These are phyloP conservation scores for Saccharomycopsis vini DNA, from an alignment of 805 yeast species.

Conservation along the genomic window DNA sequence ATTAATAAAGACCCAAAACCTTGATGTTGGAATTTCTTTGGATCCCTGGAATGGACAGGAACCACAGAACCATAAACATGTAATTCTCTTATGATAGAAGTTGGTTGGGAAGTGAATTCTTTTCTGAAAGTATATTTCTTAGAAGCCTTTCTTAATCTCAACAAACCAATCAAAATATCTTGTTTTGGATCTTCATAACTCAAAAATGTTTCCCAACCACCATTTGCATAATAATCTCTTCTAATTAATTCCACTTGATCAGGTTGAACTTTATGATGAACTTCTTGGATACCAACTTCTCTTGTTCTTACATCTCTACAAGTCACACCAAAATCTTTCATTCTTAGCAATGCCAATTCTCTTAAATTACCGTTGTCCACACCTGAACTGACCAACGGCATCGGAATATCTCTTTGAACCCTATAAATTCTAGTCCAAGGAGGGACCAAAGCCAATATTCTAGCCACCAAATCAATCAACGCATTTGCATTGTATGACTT, in stretches of 20 bases:
- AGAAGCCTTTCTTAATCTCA: slow-evolving; percentile 81
- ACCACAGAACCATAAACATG: slow-evolving; percentile 98
- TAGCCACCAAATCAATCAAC: slow-evolving; percentile 86
- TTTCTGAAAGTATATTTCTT: slow-evolving; percentile 85
- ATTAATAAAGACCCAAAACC: slow-evolving; percentile 94
- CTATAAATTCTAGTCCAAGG: slow-evolving; percentile 99
- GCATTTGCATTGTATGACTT: slow-evolving; percentile 93
- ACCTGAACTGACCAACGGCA: slow-evolving; percentile 97
- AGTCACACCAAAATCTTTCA: slow-evolving; percentile 95
- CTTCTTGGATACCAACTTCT: slow-evolving; percentile 98
- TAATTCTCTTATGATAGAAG: slow-evolving; percentile 91
- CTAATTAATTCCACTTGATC: slow-evolving; percentile 94
- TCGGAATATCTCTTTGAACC: slow-evolving; percentile 97
- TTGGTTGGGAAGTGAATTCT: slow-evolving; percentile 74
- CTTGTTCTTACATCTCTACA: slow-evolving; percentile 96
- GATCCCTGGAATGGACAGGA: slow-evolving; percentile 92
- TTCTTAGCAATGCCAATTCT: slow-evolving; percentile 90
- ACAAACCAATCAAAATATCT: slow-evolving; percentile 86
- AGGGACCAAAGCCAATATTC: slow-evolving; percentile 92
- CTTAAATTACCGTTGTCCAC: slow-evolving; percentile 96
- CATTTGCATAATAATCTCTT: slow-evolving; percentile 94
- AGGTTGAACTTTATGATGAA: slow-evolving; percentile 92
- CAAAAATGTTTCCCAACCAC: slow-evolving; percentile 97
- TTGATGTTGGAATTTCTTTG: slow-evolving; percentile 97
- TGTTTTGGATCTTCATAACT: slow-evolving; percentile 96